Evolutionary conservation across 2,329 filamentous ascomycete genomes (phyloP).

Genomic region (Epichloe hybrida): DNA sequence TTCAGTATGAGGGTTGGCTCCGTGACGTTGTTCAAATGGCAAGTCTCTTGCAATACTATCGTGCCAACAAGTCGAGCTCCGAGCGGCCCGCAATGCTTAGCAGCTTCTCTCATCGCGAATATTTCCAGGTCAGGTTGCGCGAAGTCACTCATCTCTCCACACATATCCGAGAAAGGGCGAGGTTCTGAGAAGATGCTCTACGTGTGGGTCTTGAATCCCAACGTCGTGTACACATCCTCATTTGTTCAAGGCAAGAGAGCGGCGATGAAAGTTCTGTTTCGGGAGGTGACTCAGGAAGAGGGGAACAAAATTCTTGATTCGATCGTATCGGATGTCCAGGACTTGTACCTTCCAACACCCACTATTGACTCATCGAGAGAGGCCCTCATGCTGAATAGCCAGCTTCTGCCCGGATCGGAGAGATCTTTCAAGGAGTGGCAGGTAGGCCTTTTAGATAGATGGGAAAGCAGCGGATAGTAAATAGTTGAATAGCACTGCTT

Average conservation of each 20-base stretch:
- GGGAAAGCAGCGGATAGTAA: slow-evolving; percentile 10
- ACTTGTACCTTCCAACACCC: slow-evolving; percentile 38
- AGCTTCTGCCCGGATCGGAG: slow-evolving; percentile 40
- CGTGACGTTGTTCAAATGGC: slow-evolving; percentile 44
- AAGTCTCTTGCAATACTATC: slow-evolving; percentile 29
- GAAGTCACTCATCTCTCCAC: slow-evolving; percentile 37
- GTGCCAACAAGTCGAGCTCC: slow-evolving; percentile 16
- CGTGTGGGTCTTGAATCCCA: slow-evolving; percentile 43
- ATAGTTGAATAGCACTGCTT: background rate
- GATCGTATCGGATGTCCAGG: slow-evolving; percentile 43
- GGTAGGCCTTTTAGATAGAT: slow-evolving; percentile 45
- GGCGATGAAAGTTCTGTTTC: slow-evolving; percentile 42
- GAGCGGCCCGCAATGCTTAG: slow-evolving; percentile 35
- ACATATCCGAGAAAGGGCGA: slow-evolving; percentile 4
- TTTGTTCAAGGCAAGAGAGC: slow-evolving; percentile 14
- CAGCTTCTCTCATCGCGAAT: slow-evolving; percentile 37
- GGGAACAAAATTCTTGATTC: slow-evolving; percentile 36
- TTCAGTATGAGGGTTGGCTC: slow-evolving; percentile 31
- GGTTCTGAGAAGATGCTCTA: slow-evolving; percentile 22
- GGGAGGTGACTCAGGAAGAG: slow-evolving; percentile 26
- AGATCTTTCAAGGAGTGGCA: slow-evolving; percentile 52
- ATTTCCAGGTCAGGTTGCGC: slow-evolving; percentile 43
- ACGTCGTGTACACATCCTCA: slow-evolving; percentile 37
- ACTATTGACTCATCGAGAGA: slow-evolving; percentile 32
- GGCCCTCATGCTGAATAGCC: slow-evolving; percentile 33